Conservation (phyloP, 73 alveolate genomes). For the Urostyla sp. region DNA sequence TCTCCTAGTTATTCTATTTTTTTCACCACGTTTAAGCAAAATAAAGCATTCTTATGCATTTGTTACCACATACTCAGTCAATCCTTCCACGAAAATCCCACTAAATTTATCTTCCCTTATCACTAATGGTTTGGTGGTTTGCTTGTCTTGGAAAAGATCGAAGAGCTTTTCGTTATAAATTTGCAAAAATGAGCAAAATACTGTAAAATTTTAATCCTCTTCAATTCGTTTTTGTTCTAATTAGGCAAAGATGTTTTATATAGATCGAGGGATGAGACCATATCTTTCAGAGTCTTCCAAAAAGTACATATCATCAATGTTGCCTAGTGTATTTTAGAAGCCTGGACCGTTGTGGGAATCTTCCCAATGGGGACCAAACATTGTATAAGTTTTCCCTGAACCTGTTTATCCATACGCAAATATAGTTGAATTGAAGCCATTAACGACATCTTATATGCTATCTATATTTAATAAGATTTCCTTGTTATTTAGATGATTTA, state of each 20-base stretch:
- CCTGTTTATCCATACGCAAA: constrained; percentile 59
- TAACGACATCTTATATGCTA: constrained; percentile 25
- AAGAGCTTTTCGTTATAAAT: constrained; percentile 79
- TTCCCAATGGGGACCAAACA: constrained; percentile 63
- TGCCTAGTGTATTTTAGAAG: constrained; percentile 21
- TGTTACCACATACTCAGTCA: constrained; percentile 9
- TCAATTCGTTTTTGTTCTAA: background rate
- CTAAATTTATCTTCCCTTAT: constrained; percentile 79
- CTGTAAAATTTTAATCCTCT: constrained; percentile 14
- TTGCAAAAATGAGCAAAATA: constrained; percentile 82
- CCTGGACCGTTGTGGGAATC: constrained; percentile 29
- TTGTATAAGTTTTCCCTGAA: constrained; percentile 54
- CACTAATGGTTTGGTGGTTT: constrained; percentile 66
- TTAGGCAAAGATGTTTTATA: constrained; percentile 17
- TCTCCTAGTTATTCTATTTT: constrained; percentile 74
- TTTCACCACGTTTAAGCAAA: constrained; percentile 71
- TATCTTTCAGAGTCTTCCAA: background rate
- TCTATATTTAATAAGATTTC: background rate
- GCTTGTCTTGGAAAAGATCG: constrained; percentile 74
- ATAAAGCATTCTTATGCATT: constrained; percentile 56
- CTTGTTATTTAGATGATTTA: too few species aligned
- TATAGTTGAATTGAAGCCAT: constrained; percentile 40
- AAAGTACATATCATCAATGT: background rate
- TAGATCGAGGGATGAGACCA: constrained; percentile 36
- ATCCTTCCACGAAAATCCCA: constrained; percentile 71